Evolutionary conservation across 2,329 filamentous ascomycete species (phyloP).

Genomic region (Simplicillium aogashimaense): DNA sequence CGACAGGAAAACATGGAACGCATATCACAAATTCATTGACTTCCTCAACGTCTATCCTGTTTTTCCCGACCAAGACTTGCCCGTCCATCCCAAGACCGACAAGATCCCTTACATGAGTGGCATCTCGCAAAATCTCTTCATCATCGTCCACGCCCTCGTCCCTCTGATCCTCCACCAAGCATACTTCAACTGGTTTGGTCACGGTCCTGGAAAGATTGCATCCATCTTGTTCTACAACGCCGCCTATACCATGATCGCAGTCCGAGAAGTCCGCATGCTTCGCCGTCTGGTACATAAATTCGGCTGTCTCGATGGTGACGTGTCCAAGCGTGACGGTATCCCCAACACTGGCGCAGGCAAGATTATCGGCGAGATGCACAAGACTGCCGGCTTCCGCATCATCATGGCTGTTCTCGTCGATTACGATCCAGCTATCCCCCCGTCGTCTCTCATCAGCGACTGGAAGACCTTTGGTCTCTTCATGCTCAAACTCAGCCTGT

Average conservation of each 20-base stretch:
- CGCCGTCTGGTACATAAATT: conserved; percentile 18
- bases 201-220: conserved; percentile 5
- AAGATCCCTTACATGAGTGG: conserved; percentile 18
- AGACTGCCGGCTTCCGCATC: conserved; percentile 13
- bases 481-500: conserved; percentile 19
- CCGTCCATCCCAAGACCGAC: conserved; percentile 21
- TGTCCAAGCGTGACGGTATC: conserved; percentile 23
- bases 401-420: conserved; percentile 14
- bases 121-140: conserved; percentile 19
- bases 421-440: conserved; percentile 10
- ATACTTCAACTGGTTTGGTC: conserved; percentile 7
- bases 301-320: conserved; percentile 17
- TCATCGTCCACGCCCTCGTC: conserved; percentile 17
- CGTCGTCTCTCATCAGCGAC: conserved; percentile 2
- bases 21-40: conserved; percentile 9
- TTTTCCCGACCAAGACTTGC: conserved; percentile 10
- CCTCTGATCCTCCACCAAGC: conserved; percentile 15
- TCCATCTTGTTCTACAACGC: conserved; percentile 16
- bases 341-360: conserved; percentile 18
- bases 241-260: conserved; percentile 18
- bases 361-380: conserved; percentile 13
- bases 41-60: conserved; percentile 9
- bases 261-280: conserved; percentile 18
- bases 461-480: conserved; percentile 15
- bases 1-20: conserved; percentile 9